Evolutionary conservation across 768 basidiomycete genomes (phyloP).

Genomic region (Hygrophorus russula): DNA sequence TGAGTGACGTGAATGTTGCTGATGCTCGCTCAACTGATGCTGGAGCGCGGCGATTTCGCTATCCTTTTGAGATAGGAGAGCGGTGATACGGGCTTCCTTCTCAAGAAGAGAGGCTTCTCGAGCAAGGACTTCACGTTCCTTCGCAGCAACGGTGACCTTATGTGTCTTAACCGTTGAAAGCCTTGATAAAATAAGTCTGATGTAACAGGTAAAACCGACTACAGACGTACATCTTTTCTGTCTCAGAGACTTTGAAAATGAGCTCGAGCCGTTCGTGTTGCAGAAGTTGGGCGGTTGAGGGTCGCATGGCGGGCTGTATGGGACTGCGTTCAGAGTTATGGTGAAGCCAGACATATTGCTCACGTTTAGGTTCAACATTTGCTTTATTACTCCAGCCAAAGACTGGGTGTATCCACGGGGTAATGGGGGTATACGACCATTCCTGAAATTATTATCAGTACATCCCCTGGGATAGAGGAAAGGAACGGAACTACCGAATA

Average conservation of each 20-base stretch:
- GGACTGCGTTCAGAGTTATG: background rate
- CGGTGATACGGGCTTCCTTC: slow-evolving; percentile 39
- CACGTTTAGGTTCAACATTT: slow-evolving; percentile 82
- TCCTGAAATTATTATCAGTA: slow-evolving; percentile 26
- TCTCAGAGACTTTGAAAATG: slow-evolving; percentile 60
- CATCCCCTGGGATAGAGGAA: background rate
- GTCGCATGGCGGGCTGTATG: slow-evolving; percentile 72
- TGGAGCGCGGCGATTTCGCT: slow-evolving; percentile 43
- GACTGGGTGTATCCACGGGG: slow-evolving; percentile 75
- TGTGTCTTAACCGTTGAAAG: slow-evolving; percentile 54
- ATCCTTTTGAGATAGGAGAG: slow-evolving; percentile 46
- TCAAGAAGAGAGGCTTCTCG: slow-evolving; percentile 47
- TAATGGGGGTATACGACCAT: slow-evolving; percentile 84
- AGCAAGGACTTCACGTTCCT: slow-evolving; percentile 47
- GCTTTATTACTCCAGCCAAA: slow-evolving; percentile 64
- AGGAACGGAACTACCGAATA: slow-evolving; percentile 43
- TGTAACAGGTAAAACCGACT: background rate
- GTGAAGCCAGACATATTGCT: slow-evolving; percentile 3
- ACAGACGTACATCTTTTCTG: slow-evolving; percentile 62
- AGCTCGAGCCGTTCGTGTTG: slow-evolving; percentile 70
- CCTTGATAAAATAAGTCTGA: slow-evolving; percentile 23
- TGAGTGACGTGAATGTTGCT: slow-evolving; percentile 18
- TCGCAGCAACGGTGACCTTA: slow-evolving; percentile 39
- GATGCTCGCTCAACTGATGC: slow-evolving; percentile 21
- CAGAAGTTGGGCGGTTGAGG: slow-evolving; percentile 69